Percentiles rank a stretch among this genome's conserved stretches.
Conservation (phyloP, 2,329 filamentous ascomycete genomes). For the Drechslerella stenobrocha region DNA sequence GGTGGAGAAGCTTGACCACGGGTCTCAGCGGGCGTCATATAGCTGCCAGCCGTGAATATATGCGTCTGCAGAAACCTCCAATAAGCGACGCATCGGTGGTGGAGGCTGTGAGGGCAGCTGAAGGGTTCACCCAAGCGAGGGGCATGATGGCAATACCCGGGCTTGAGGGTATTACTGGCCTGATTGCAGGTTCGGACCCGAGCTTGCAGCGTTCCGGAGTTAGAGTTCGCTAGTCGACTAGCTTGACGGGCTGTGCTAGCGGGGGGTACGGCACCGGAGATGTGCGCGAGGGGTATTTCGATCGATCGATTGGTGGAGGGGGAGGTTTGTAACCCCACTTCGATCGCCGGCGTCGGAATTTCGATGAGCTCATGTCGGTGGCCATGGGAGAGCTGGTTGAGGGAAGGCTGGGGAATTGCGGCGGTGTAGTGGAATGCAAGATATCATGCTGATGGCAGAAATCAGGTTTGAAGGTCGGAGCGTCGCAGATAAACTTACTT, state of each 20-base stretch:
- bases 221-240: conserved; percentile 9
- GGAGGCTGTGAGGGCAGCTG: conserved; percentile 33
- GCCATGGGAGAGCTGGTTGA: not conserved
- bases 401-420: not conserved
- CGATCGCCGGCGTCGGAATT: not conserved
- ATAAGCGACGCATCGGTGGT: conserved; percentile 18
- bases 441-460: not conserved
- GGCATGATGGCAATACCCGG: too few relatives aligned
- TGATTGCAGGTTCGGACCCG: too few relatives aligned
- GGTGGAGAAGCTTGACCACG: too few relatives aligned
- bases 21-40: too few relatives aligned
- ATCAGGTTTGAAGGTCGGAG: not conserved
- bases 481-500: too few relatives aligned
- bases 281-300: not conserved
- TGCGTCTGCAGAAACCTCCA: not conserved
- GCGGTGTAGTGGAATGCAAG: not conserved
- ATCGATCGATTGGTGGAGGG: not conserved
- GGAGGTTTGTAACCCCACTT: not conserved
- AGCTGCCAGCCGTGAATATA: too few relatives aligned
- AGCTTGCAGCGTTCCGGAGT: too few relatives aligned
- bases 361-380: conserved; percentile 7
- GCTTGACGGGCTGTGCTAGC: conserved; percentile 2
- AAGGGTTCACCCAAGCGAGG: too few relatives aligned
- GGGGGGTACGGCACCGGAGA: too few relatives aligned
- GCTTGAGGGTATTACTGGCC: too few relatives aligned